A percentile compares a stretch with the other conserved stretches of the same genome.
Evolutionary conservation across 1,284 basidiomycete genomes (phyloP).

Genomic region (Amylostereum areolatum): DNA sequence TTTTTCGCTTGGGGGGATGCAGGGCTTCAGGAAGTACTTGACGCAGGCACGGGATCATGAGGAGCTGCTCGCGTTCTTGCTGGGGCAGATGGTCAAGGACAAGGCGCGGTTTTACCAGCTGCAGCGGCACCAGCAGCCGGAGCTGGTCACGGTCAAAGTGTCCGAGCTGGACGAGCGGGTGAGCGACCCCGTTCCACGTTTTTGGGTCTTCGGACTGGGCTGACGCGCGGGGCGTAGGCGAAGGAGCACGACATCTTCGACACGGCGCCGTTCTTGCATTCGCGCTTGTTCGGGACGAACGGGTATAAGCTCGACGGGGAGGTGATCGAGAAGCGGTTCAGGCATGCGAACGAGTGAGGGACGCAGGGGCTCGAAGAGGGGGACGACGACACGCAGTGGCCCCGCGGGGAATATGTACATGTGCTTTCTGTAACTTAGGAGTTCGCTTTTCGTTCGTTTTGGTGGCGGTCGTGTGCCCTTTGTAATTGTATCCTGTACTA

Average conservation of each 20-base stretch:
- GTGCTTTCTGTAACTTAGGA: too few relatives aligned
- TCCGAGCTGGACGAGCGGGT: conserved; percentile 81
- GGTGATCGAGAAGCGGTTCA: conserved; percentile 68
- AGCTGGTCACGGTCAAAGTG: conserved; percentile 67
- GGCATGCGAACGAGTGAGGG: conserved; percentile 15
- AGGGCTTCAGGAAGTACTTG: conserved; percentile 95
- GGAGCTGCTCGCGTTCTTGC: conserved; percentile 90
- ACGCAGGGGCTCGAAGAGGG: too few relatives aligned
- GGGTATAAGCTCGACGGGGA: conserved; percentile 74
- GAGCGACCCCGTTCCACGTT: conserved; percentile 18
- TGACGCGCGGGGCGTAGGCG: conserved; percentile 44
- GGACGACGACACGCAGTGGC: too few relatives aligned
- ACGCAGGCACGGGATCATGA: conserved; percentile 93
- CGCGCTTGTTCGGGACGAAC: conserved; percentile 84
- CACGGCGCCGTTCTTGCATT: conserved; percentile 78
- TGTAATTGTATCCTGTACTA: too few relatives aligned
- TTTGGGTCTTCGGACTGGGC: background rate
- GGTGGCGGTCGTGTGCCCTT: too few relatives aligned
- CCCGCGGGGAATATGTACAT: too few relatives aligned
- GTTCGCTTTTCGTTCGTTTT: too few relatives aligned
- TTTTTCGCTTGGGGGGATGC: background rate
- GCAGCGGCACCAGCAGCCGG: conserved; percentile 72
- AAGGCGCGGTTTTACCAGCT: conserved; percentile 82
- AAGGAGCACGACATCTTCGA: conserved; percentile 96
- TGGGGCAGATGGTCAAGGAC: conserved; percentile 94